These are phyloP conservation scores for Aspergillus brasiliensis DNA, from an alignment of 2,329 filamentous ascomycete species.

Conservation along the genomic window DNA sequence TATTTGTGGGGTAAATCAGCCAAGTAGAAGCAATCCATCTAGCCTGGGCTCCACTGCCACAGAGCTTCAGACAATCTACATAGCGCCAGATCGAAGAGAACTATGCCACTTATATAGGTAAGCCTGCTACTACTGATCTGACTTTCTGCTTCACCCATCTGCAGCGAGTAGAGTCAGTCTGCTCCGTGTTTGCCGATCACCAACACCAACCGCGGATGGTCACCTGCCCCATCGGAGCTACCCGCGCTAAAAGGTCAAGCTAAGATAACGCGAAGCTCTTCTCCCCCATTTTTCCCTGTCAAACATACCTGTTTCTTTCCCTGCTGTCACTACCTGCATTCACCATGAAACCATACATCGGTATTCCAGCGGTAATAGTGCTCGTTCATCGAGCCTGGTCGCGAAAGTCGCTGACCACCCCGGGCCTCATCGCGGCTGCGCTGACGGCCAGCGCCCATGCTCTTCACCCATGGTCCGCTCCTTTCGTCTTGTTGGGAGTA, in stretches of 20 bases:
- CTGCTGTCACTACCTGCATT: not conserved
- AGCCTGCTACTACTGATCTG: too few species aligned
- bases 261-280: not conserved
- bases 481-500: constrained; percentile 77
- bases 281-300: not conserved
- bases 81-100: too few species aligned
- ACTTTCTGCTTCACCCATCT: too few species aligned
- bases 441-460: constrained; percentile 79
- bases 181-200: too few species aligned
- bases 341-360: constrained; percentile 48
- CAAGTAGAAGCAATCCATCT: too few species aligned
- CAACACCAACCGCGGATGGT: not conserved
- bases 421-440: constrained; percentile 71
- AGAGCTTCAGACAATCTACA: too few species aligned
- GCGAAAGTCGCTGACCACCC: constrained; percentile 75
- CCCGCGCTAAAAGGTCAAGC: not conserved
- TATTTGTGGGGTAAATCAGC: too few species aligned
- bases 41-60: too few species aligned
- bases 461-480: constrained; percentile 89
- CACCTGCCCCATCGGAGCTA: not conserved
- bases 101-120: too few species aligned
- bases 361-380: constrained; percentile 52
- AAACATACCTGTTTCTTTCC: not conserved
- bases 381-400: constrained; percentile 69
- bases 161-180: too few species aligned